phyloP scores from a whole-genome alignment of 495 filamentous ascomycete species.

The Talaromyces wortmannii region DNA sequence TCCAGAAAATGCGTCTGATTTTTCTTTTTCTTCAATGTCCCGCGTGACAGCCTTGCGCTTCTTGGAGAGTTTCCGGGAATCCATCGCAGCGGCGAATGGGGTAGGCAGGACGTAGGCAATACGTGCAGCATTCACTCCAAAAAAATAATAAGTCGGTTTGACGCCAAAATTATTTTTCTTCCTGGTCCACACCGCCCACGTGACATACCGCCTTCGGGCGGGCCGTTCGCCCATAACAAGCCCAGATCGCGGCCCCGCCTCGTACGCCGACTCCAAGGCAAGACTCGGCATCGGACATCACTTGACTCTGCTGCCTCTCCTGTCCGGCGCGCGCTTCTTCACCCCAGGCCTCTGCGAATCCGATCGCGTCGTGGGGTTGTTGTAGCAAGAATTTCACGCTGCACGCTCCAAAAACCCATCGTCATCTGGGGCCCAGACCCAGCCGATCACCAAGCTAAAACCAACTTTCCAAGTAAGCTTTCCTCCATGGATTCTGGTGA shows the following conservation, averaged over 20 bases:
- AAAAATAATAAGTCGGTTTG: neutral
- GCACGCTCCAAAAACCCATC: constrained; percentile 2
- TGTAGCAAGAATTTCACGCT: no score
- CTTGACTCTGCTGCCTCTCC: no score
- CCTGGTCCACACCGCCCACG: constrained; percentile 31
- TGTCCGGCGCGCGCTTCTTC: no score
- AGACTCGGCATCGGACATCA: no score
- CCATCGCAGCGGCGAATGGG: constrained; percentile 18
- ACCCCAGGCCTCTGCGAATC: no score
- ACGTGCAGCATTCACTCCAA: neutral
- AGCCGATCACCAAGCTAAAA: neutral
- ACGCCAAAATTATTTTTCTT: constrained; percentile 20
- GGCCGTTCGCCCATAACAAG: no score
- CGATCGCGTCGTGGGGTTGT: no score
- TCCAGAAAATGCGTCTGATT: constrained; percentile 49
- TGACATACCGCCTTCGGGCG: constrained; percentile 11
- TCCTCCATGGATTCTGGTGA: neutral
- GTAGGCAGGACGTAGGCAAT: neutral
- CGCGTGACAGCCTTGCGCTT: constrained; percentile 54
- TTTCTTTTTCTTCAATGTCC: constrained; percentile 44
- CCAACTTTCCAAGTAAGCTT: neutral
- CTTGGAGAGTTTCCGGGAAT: constrained; percentile 33
- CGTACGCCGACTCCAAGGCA: no score
- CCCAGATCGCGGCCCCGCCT: no score
- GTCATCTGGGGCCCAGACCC: neutral